Conservation (phyloP, 148 eudicot genomes). For the Cornus kousa region DNA sequence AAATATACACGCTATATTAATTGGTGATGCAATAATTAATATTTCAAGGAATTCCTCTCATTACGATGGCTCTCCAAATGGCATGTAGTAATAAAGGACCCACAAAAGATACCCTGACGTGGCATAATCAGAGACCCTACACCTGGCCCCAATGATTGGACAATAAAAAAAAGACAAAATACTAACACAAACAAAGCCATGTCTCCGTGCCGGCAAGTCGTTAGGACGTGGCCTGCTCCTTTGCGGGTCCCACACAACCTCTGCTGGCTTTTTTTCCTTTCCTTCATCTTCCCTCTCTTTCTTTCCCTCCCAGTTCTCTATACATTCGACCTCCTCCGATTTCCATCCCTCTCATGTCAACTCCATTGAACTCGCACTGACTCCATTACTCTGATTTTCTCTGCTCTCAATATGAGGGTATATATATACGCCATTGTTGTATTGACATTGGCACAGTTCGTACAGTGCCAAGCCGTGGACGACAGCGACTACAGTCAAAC, state of each 20-base stretch:
- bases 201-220: neutral
- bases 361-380: neutral
- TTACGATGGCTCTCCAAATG: too few species aligned
- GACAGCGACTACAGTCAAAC: slow-evolving; percentile 7
- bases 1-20: too few species aligned
- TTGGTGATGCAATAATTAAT: too few species aligned
- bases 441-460: slow-evolving; percentile 9
- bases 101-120: too few species aligned
- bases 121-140: too few species aligned
- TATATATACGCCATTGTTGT: neutral
- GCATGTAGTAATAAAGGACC: too few species aligned
- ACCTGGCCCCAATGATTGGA: too few species aligned
- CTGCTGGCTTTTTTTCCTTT: neutral
- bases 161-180: too few species aligned
- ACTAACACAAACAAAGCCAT: neutral
- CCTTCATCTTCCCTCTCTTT: neutral
- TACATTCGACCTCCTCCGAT: neutral
- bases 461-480: slow-evolving; percentile 25
- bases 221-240: neutral
- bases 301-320: neutral
- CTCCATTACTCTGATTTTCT: neutral
- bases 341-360: neutral
- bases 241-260: neutral
- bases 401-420: neutral
- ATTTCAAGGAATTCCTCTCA: too few species aligned